Conservation (phyloP, 176 grass and related monocot species). For the Rhynchospora breviuscula region DNA sequence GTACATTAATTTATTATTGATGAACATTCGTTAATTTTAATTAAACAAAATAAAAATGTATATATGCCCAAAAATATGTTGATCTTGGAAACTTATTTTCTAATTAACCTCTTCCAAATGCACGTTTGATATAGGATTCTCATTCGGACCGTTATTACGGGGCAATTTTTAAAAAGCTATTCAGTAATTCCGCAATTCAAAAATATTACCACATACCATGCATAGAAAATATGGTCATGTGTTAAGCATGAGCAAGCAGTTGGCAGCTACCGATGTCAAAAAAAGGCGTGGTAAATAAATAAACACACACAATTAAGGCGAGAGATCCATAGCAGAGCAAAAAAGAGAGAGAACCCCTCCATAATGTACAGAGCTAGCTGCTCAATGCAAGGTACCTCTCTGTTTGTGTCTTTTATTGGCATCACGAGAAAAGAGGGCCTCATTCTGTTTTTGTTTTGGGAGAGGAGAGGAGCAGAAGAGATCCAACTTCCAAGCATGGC, state of each 20-base stretch:
- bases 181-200: background rate
- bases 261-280: background rate
- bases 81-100: no score
- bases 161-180: background rate
- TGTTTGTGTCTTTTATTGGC: conserved; percentile 21
- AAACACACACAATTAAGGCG: background rate
- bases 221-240: background rate
- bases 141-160: no score
- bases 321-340: background rate
- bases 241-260: background rate
- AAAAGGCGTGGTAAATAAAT: background rate
- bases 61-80: no score
- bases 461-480: background rate
- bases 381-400: background rate
- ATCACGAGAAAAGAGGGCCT: conserved; percentile 13
- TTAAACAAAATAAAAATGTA: no score
- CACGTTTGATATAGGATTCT: no score
- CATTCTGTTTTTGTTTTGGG: background rate
- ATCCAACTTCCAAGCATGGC: background rate
- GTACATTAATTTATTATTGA: no score
- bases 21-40: no score
- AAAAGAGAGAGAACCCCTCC: background rate
- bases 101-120: no score
- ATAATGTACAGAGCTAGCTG: background rate
- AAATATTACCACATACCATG: background rate